Evolutionary conservation across 2,329 filamentous ascomycete genomes (phyloP).

Genomic region (Clathrospora elynae): DNA sequence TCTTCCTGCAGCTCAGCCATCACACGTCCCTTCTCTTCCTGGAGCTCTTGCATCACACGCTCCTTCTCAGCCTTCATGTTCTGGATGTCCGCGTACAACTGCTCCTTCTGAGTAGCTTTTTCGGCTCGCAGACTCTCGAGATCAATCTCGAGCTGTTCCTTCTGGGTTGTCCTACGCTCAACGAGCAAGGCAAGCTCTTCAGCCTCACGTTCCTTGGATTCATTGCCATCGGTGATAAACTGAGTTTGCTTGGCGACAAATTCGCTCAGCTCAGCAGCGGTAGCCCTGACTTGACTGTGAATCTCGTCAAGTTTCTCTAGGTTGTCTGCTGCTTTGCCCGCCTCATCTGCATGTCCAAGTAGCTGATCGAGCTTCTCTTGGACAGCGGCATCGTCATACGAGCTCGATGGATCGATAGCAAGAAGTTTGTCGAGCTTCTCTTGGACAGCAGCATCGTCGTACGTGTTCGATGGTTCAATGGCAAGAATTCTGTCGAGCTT

Average conservation of each 20-base stretch:
- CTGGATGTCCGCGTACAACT: conserved; percentile 56
- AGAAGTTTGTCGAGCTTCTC: conserved; percentile 63
- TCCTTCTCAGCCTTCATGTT: conserved; percentile 54
- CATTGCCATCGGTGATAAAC: conserved; percentile 75
- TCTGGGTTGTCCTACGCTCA: conserved; percentile 72
- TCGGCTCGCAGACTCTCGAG: conserved; percentile 52
- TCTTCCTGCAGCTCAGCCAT: conserved; percentile 45
- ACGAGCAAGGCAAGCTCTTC: conserved; percentile 81
- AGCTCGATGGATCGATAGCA: conserved; percentile 42
- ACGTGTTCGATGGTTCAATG: conserved; percentile 23
- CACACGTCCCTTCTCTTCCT: conserved; percentile 50
- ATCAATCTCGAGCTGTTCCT: conserved; percentile 61
- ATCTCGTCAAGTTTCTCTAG: conserved; percentile 86
- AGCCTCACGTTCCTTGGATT: conserved; percentile 76
- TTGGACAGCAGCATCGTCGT: conserved; percentile 59
- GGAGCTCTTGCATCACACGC: conserved; percentile 41
- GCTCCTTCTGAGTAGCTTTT: conserved; percentile 68
- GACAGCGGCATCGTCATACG: conserved; percentile 56
- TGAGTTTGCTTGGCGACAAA: conserved; percentile 80
- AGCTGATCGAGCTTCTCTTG: conserved; percentile 62
- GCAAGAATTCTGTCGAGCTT: conserved; percentile 62
- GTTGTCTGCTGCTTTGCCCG: conserved; percentile 72
- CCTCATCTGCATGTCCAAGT: conserved; percentile 63
- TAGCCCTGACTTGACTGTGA: conserved; percentile 82
- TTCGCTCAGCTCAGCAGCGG: conserved; percentile 79